Conservation (phyloP, 169 alveolate genomes). For the Besnoitia besnoiti region DNA sequence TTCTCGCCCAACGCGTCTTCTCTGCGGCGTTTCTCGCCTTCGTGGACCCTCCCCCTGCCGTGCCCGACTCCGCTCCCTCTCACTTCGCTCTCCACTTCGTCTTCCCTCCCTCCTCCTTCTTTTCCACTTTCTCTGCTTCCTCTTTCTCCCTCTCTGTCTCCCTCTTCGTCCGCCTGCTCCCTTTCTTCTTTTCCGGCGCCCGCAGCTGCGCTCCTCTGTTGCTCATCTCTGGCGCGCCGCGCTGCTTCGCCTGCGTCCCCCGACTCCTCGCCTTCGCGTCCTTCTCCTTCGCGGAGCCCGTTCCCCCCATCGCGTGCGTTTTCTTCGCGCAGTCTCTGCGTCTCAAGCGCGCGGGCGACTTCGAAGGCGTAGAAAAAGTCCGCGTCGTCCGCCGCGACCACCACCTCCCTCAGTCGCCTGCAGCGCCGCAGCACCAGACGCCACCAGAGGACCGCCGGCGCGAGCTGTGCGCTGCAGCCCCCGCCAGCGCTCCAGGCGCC, state of each 20-base stretch:
- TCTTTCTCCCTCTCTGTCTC: background rate
- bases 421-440: slow-evolving; percentile 7
- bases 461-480: too few relatives aligned
- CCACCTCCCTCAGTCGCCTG: background rate
- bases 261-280: background rate
- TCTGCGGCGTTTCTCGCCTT: too few relatives aligned
- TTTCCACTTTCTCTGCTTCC: background rate
- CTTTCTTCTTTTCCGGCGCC: background rate
- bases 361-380: background rate
- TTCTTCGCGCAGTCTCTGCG: background rate
- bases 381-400: background rate
- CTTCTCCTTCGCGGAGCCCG: background rate
- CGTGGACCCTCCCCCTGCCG: too few relatives aligned
- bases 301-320: background rate
- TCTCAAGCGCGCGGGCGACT: background rate
- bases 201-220: background rate
- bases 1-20: too few relatives aligned
- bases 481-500: background rate
- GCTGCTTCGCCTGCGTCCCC: background rate
- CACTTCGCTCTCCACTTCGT: background rate
- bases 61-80: too few relatives aligned
- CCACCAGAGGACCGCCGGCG: background rate
- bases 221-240: background rate
- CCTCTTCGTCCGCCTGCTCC: background rate
- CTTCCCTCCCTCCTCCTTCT: background rate